Conservation (phyloP, 164 flowering plant genomes). For the Chimonanthus praecox region DNA sequence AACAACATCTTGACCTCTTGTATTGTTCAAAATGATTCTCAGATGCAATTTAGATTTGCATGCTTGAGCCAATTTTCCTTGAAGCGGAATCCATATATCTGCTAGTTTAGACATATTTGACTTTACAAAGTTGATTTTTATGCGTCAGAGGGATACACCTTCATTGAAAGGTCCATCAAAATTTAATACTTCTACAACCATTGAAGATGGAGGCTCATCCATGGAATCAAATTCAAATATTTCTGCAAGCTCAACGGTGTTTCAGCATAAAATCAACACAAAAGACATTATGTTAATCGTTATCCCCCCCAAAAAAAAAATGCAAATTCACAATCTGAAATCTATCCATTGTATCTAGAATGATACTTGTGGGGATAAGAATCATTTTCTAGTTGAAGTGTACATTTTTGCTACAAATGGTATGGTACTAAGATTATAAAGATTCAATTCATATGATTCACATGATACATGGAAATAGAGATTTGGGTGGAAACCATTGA, state of each 20-base stretch:
- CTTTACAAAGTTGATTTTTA: constrained; percentile 80
- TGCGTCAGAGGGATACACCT: constrained; percentile 78
- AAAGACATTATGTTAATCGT: no score
- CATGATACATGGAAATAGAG: no score
- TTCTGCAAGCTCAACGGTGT: constrained; percentile 46
- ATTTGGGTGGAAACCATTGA: no score
- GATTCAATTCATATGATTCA: no score
- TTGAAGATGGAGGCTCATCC: constrained; percentile 89
- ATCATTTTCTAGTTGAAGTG: no score
- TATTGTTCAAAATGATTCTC: constrained; percentile 76
- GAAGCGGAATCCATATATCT: constrained; percentile 88
- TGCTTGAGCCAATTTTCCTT: constrained; percentile 83
- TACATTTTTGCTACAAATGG: no score
- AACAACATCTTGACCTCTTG: constrained; percentile 57
- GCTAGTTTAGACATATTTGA: constrained; percentile 69
- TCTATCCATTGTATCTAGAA: no score
- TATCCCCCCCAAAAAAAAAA: no score
- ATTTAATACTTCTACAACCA: constrained; percentile 86
- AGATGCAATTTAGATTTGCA: constrained; percentile 84
- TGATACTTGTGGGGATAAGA: no score
- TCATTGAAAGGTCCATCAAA: constrained; percentile 98
- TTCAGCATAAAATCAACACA: background rate
- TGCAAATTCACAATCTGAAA: no score
- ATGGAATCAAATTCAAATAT: constrained; percentile 98
- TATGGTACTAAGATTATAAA: no score